Evolutionary conservation across 2,329 filamentous ascomycete species (phyloP).

Genomic region (Blastomyces gilchristii): DNA sequence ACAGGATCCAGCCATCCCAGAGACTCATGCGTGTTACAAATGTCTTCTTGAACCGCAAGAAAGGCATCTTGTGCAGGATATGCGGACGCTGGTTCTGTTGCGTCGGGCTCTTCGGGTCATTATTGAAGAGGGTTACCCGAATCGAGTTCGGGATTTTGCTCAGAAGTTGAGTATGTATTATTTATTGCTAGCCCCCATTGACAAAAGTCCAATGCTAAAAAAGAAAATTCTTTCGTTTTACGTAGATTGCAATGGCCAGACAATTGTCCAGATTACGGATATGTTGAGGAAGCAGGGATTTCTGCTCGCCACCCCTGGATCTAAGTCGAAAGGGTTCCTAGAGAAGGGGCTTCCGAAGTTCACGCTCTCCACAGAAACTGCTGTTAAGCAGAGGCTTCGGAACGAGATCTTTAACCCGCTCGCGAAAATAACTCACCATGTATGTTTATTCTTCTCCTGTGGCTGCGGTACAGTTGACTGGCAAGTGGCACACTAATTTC

Average conservation of each 20-base stretch:
- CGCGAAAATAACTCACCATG: conserved; percentile 26
- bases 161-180: conserved; percentile 25
- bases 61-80: conserved; percentile 19
- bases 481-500: background rate
- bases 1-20: conserved; percentile 32
- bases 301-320: conserved; percentile 23
- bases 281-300: conserved; percentile 21
- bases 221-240: background rate
- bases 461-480: background rate
- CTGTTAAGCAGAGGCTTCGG: conserved; percentile 17
- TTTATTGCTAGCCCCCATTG: background rate
- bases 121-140: conserved; percentile 23
- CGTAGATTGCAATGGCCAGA: conserved; percentile 25
- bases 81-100: conserved; percentile 22
- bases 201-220: background rate
- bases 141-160: conserved; percentile 19
- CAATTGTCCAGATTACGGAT: conserved; percentile 23
- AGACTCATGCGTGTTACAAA: conserved; percentile 38
- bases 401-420: conserved; percentile 25
- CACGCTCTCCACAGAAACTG: conserved; percentile 17
- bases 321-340: conserved; percentile 24
- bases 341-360: conserved; percentile 24
- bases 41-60: conserved; percentile 32
- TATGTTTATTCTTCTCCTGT: conserved; percentile 14
- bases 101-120: conserved; percentile 24